Evolutionary conservation across 2,329 filamentous ascomycete species (phyloP).

Genomic region (Aspergillus fumigatiaffinis): DNA sequence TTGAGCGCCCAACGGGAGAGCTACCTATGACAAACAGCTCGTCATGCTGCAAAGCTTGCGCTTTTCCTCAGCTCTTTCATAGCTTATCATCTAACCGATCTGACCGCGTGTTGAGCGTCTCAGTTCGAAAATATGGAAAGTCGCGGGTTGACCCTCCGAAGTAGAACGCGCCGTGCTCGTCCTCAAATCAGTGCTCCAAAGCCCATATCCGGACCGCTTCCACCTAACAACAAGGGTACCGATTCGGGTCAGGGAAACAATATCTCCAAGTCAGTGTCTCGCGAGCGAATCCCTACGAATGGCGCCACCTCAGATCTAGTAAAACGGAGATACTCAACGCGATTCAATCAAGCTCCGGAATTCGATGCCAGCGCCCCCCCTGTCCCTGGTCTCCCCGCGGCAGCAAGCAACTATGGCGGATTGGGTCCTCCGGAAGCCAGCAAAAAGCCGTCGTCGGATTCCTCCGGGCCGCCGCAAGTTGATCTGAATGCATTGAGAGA

Average conservation of each 20-base stretch:
- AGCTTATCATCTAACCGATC: conserved; percentile 4
- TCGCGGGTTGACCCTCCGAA: conserved; percentile 59
- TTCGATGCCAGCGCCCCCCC: conserved; percentile 66
- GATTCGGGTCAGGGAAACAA: conserved; percentile 29
- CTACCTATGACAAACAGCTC: background rate
- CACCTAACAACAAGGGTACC: conserved; percentile 33
- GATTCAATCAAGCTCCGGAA: conserved; percentile 73
- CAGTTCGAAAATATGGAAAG: conserved; percentile 44
- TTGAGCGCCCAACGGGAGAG: conserved; percentile 11
- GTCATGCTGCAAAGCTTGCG: background rate
- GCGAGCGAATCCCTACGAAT: conserved; percentile 43
- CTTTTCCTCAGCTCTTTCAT: conserved; percentile 7
- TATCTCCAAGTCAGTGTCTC: conserved; percentile 26
- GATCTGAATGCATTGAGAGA: conserved; percentile 77
- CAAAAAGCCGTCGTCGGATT: conserved; percentile 50
- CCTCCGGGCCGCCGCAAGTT: conserved; percentile 60
- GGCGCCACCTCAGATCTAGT: conserved; percentile 73
- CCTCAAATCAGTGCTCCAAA: conserved; percentile 59
- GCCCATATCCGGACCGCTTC: conserved; percentile 48
- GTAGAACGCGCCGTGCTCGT: conserved; percentile 51
- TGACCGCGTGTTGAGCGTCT: background rate
- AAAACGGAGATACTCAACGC: conserved; percentile 89
- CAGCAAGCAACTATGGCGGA: conserved; percentile 57
- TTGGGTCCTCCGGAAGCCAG: conserved; percentile 40
- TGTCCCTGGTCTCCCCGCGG: conserved; percentile 63